phyloP scores from a whole-genome alignment of 129 eudicot species.

The Centella asiatica region DNA sequence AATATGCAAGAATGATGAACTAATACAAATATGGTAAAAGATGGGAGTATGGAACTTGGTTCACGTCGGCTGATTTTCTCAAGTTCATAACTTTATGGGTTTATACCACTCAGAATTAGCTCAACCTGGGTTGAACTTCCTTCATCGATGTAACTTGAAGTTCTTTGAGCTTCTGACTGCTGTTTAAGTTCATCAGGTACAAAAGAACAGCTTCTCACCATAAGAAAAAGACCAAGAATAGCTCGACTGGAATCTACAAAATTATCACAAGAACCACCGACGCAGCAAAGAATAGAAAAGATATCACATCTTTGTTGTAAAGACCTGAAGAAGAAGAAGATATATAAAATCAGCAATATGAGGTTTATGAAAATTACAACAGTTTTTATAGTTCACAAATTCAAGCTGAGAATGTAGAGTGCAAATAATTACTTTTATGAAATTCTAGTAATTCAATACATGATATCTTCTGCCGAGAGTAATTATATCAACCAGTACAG shows the following conservation, averaged over 20 bases:
- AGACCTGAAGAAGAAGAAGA: conserved; percentile 11
- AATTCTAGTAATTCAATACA: too few relatives aligned
- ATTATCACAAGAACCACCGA: conserved; percentile 9
- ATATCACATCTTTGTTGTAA: conserved; percentile 11
- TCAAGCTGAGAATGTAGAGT: not conserved
- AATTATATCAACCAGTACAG: too few relatives aligned
- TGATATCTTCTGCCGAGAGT: not conserved
- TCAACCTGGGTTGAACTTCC: not conserved
- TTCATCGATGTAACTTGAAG: not conserved
- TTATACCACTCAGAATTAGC: not conserved
- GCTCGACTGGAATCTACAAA: conserved; percentile 10
- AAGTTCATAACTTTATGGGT: not conserved
- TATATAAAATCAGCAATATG: not conserved
- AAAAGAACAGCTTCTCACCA: not conserved
- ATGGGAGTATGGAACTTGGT: conserved; percentile 3
- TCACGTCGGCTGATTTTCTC: conserved; percentile 2
- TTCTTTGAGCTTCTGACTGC: not conserved
- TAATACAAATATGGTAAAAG: conserved; percentile 1
- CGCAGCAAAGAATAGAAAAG: conserved; percentile 9
- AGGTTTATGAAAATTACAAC: too few relatives aligned
- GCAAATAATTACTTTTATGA: not conserved
- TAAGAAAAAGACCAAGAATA: not conserved
- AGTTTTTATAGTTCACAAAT: not conserved
- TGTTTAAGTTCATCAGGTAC: not conserved
- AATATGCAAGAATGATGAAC: conserved; percentile 8